A percentile compares a stretch with the other conserved stretches of the same genome.
phyloP scores from a whole-genome alignment of 176 grass and related monocot species.

The Rhynchospora pubera region DNA sequence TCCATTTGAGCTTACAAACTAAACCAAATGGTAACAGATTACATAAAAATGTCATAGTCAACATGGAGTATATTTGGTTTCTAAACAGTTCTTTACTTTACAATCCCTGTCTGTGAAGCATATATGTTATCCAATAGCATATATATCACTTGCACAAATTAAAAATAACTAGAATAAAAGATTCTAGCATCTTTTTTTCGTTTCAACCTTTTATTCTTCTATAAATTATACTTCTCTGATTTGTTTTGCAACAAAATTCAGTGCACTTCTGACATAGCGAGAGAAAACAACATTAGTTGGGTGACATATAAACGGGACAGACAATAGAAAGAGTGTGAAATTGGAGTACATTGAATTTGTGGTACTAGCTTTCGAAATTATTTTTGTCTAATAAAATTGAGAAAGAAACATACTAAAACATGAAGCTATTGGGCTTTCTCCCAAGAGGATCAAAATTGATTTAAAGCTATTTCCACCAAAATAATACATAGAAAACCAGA shows the following conservation, averaged over 20 bases:
- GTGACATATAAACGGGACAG: no score
- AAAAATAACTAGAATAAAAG: background rate
- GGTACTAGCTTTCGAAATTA: background rate
- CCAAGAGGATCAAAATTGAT: no score
- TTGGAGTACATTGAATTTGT: no score
- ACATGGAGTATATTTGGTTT: background rate
- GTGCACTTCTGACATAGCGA: background rate
- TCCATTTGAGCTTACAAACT: conserved; percentile 35
- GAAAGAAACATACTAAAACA: background rate
- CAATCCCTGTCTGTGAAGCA: background rate
- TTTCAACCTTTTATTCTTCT: background rate
- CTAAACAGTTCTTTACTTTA: background rate
- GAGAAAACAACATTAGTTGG: background rate
- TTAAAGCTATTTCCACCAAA: no score
- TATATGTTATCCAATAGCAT: background rate
- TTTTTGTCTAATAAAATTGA: background rate
- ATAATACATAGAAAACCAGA: background rate
- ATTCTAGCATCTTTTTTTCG: background rate
- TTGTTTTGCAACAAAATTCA: background rate
- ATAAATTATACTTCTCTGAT: background rate
- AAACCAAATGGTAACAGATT: background rate
- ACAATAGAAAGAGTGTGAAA: no score
- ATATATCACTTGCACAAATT: background rate
- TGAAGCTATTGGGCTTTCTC: no score
- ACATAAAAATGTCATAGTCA: background rate